Conservation (phyloP, 768 basidiomycete genomes). For the Trametes gibbosa region DNA sequence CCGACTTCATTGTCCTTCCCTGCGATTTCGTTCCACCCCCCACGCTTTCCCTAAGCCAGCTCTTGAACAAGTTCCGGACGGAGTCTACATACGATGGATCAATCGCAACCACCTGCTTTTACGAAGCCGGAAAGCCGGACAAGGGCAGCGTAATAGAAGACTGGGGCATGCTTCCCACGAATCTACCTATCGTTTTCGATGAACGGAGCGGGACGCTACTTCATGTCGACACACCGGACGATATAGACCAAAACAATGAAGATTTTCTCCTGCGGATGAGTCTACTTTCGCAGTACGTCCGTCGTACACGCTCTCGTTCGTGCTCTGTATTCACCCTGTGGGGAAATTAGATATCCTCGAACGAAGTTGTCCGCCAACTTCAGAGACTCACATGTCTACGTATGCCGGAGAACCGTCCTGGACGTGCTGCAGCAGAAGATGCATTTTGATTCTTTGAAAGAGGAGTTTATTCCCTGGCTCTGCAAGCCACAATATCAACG, state of each 20-base stretch:
- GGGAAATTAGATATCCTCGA: slow-evolving; percentile 59
- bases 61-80: slow-evolving; percentile 82
- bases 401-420: slow-evolving; percentile 74
- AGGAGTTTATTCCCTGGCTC: slow-evolving; percentile 92
- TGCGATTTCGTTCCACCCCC: slow-evolving; percentile 88
- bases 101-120: slow-evolving; percentile 70
- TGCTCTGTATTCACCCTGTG: slow-evolving; percentile 2
- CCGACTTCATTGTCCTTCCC: slow-evolving; percentile 86
- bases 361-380: slow-evolving; percentile 63
- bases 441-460: slow-evolving; percentile 77
- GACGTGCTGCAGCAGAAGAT: slow-evolving; percentile 66
- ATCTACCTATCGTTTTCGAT: slow-evolving; percentile 66
- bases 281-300: slow-evolving; percentile 59
- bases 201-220: slow-evolving; percentile 61
- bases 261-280: slow-evolving; percentile 76
- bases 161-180: slow-evolving; percentile 51
- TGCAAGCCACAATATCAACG: slow-evolving; percentile 81
- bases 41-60: slow-evolving; percentile 58
- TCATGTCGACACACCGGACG: slow-evolving; percentile 70
- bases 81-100: slow-evolving; percentile 62
- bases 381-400: slow-evolving; percentile 89
- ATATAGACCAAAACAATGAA: slow-evolving; percentile 62
- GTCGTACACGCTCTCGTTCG: neutral
- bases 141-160: slow-evolving; percentile 60
- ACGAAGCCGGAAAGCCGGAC: slow-evolving; percentile 46